Percentiles rank a stretch among this genome's conserved stretches.
These are phyloP conservation scores for Neonectria sp. DNA, from an alignment of 2,329 filamentous ascomycete genomes.

Conservation along the genomic window DNA sequence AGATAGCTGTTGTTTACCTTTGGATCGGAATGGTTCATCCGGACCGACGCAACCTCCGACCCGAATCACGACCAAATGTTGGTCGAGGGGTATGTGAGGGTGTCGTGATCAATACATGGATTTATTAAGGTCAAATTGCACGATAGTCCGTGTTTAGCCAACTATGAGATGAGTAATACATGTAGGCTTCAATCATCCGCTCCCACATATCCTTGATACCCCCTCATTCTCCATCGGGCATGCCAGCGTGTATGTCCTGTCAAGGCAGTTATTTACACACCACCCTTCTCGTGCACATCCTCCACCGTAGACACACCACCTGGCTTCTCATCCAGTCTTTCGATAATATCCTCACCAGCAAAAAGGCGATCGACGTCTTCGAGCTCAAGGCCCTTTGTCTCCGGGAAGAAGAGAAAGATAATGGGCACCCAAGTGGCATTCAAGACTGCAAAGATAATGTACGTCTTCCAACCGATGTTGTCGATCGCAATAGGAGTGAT, in stretches of 20 bases:
- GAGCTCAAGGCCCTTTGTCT: conserved; percentile 62
- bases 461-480: conserved; percentile 66
- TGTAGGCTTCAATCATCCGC: too few relatives aligned
- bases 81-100: too few relatives aligned
- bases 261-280: conserved; percentile 6
- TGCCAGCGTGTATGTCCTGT: background rate
- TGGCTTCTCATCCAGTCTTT: conserved; percentile 34
- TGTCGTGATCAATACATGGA: too few relatives aligned
- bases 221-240: too few relatives aligned
- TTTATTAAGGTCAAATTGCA: too few relatives aligned
- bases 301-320: conserved; percentile 9
- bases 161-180: too few relatives aligned
- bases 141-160: too few relatives aligned
- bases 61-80: too few relatives aligned
- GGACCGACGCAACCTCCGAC: too few relatives aligned
- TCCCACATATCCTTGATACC: too few relatives aligned
- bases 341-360: conserved; percentile 22
- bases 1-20: too few relatives aligned
- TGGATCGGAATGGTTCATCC: too few relatives aligned
- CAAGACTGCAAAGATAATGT: conserved; percentile 65
- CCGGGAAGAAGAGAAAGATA: conserved; percentile 63
- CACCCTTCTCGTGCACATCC: background rate
- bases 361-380: conserved; percentile 61
- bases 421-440: conserved; percentile 36
- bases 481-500: conserved; percentile 42